Evolutionary conservation across 169 alveolate genomes (phyloP).

Genomic region (Cryptosporidium ubiquitum): DNA sequence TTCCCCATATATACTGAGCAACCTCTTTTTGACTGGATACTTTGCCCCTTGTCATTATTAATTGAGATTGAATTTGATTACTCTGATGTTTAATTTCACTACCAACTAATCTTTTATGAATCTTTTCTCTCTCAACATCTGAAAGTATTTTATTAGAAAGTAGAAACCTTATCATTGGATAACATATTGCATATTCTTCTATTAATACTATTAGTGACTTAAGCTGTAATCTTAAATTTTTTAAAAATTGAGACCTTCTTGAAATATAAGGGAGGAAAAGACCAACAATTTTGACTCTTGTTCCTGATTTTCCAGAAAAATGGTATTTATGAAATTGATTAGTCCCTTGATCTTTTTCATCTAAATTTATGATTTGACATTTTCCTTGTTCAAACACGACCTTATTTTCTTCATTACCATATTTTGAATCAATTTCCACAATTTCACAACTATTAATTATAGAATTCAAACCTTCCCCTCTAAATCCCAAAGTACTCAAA

Average conservation of each 20-base stretch:
- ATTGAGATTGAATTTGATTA: not conserved
- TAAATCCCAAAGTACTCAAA: slow-evolving; percentile 93
- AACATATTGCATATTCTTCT: slow-evolving; percentile 69
- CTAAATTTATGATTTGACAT: not conserved
- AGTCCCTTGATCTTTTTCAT: not conserved
- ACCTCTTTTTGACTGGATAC: slow-evolving; percentile 36
- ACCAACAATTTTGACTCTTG: slow-evolving; percentile 40
- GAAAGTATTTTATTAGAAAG: slow-evolving; percentile 38
- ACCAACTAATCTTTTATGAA: not conserved
- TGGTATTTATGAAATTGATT: not conserved
- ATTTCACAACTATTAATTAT: slow-evolving; percentile 79
- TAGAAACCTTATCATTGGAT: slow-evolving; percentile 42
- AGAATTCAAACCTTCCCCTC: slow-evolving; percentile 93
- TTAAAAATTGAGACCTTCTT: slow-evolving; percentile 47
- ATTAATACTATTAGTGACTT: slow-evolving; percentile 39
- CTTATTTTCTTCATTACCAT: slow-evolving; percentile 51
- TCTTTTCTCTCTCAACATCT: slow-evolving; percentile 30
- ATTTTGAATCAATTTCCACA: slow-evolving; percentile 79
- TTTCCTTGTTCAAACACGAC: slow-evolving; percentile 15
- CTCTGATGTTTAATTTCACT: slow-evolving; percentile 9
- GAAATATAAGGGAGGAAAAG: slow-evolving; percentile 42
- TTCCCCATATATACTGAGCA: slow-evolving; percentile 66
- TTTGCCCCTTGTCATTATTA: slow-evolving; percentile 45
- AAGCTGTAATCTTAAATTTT: slow-evolving; percentile 21
- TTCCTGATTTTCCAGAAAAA: slow-evolving; percentile 17